Evolutionary conservation across 2,329 filamentous ascomycete genomes (phyloP), one percentile per base, ranked within the genome.

Genomic region (Beauveria asiatica): DNA sequence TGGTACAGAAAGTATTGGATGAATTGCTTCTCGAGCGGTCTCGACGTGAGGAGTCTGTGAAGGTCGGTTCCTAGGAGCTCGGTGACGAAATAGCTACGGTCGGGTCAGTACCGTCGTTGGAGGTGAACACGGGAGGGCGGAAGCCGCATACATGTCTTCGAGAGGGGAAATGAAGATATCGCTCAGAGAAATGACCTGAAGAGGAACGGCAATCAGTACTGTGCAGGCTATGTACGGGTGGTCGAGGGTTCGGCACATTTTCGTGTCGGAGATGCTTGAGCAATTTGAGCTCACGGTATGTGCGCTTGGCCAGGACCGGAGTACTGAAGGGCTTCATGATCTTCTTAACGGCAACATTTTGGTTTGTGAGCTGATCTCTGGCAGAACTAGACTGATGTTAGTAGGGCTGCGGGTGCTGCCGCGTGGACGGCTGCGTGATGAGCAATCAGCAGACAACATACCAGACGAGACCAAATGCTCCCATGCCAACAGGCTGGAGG

Each of bases 281-380:
- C 64, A 99, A 84, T 81, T 97, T 99, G 72, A 99, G 80, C 76
- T 99, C 94, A 71, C 94, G 87, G 75, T 99, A 99, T 66, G 94
- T 99, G 72, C 94, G 85, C 81, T 99, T 99, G 62, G 94, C 94
- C 52, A 99, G 82, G 62, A 99, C 94, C 1, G 94, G 92, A n/a
- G 94, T 99, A 82, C 92, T 97, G 78, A 99, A 99, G 10, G 94
- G 94, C 81, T 97, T 99, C 93, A 99, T 97, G 72, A 99, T 99
- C 85, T 99, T 99, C 84, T 99, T 99, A 73, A 99, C 92, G 62
- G 94, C 94, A 63, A 99, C 94, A 76, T 92, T 92, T 76, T 97
- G 92, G 74, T 85, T 90, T 62, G 94, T 97, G 76, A 99, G 91
- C 80, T 97, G 92, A 75, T 99, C 94, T 78, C 92, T 93, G 61